A percentile compares a stretch with the other conserved stretches of the same genome.
phyloP scores from a whole-genome alignment of 2,329 filamentous ascomycete genomes.

The Pseudocercospora musae region DNA sequence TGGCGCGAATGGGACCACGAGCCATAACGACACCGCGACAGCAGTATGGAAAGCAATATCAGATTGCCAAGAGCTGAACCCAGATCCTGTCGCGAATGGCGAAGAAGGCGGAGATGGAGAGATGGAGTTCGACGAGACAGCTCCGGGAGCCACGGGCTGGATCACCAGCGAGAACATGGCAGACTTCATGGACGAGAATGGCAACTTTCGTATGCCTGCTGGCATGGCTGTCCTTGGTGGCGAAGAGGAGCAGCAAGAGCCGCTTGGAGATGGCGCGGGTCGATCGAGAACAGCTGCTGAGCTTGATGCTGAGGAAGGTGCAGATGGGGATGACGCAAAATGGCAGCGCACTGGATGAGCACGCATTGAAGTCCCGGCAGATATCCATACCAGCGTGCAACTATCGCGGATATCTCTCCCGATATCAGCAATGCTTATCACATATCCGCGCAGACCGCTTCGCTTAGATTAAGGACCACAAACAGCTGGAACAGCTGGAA shows the following conservation, averaged over 20 bases:
- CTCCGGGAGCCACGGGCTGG: conserved; percentile 74
- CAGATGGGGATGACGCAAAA: conserved; percentile 45
- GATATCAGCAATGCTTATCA: neutral
- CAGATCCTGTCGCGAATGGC: conserved; percentile 58
- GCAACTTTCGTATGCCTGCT: conserved; percentile 73
- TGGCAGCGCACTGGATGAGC: conserved; percentile 52
- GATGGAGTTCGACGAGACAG: conserved; percentile 48
- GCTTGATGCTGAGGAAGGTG: conserved; percentile 39
- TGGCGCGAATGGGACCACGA: conserved; percentile 14
- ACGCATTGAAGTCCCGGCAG: neutral
- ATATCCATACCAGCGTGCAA: neutral
- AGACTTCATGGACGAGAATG: conserved; percentile 76
- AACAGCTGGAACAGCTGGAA: neutral
- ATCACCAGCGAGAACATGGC: conserved; percentile 90
- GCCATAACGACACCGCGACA: conserved; percentile 23
- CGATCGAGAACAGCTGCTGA: conserved; percentile 41
- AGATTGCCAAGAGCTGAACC: conserved; percentile 71
- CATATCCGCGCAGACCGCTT: neutral
- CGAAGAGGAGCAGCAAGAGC: conserved; percentile 37
- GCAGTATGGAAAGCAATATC: conserved; percentile 68
- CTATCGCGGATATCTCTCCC: no score
- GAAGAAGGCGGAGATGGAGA: conserved; percentile 50
- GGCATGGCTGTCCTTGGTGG: conserved; percentile 61
- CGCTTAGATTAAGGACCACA: neutral
- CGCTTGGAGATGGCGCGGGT: conserved; percentile 35